Percentiles rank a stretch among this genome's conserved stretches.
Conservation (phyloP, 75 land plant species). For the Pinus albicaulis region DNA sequence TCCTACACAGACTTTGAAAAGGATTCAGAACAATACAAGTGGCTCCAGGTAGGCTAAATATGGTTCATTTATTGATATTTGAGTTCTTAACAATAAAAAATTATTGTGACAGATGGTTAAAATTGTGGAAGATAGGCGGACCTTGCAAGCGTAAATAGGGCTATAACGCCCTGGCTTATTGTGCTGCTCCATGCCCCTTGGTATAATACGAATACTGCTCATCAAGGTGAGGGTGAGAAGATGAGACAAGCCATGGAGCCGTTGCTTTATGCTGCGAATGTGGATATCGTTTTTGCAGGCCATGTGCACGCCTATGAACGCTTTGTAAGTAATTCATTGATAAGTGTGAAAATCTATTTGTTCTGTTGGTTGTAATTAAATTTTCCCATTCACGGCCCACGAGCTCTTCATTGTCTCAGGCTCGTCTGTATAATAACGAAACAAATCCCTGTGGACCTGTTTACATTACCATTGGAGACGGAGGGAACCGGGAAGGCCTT, state of each 20-base stretch:
- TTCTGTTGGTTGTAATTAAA: too few species aligned
- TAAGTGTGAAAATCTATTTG: not conserved
- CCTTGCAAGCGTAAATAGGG: conserved; percentile 71
- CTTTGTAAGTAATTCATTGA: conserved; percentile 47
- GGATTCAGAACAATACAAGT: conserved; percentile 65
- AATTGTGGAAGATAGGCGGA: conserved; percentile 19
- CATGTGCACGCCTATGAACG: conserved; percentile 99
- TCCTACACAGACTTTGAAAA: conserved; percentile 71
- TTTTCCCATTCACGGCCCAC: too few species aligned
- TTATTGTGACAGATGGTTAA: too few species aligned
- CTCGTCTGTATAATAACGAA: conserved; percentile 30
- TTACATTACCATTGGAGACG: conserved; percentile 60
- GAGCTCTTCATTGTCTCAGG: conserved; percentile 9
- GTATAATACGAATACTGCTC: conserved; percentile 89
- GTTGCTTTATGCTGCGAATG: conserved; percentile 67
- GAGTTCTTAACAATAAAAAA: too few species aligned
- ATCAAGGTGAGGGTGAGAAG: conserved; percentile 78
- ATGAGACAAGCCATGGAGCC: conserved; percentile 88
- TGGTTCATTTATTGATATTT: too few species aligned
- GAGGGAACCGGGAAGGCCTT: conserved; percentile 67
- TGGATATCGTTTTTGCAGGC: conserved; percentile 84
- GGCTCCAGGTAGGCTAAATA: conserved; percentile 33
- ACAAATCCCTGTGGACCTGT: conserved; percentile 44
- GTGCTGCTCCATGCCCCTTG: conserved; percentile 90
- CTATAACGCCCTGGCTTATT: conserved; percentile 85